These are phyloP conservation scores for Lodderomyces metapsilosis DNA, from an alignment of 1,139 yeast species.

Conservation along the genomic window DNA sequence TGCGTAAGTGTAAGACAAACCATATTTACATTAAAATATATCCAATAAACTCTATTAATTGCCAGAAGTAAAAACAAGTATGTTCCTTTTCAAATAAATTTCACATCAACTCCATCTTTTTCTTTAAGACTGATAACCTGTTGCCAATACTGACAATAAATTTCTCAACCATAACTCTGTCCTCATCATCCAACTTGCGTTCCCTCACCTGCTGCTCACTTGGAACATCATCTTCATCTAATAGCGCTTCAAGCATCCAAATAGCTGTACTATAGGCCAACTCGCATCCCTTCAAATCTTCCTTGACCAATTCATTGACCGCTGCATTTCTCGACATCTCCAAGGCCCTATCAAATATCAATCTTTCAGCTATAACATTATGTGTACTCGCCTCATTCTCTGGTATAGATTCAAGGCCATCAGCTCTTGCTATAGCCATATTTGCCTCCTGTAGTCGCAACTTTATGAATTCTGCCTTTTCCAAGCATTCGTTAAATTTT, in stretches of 20 bases:
- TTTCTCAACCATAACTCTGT: conserved; percentile 70
- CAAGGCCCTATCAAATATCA: conserved; percentile 87
- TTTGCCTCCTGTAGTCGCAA: conserved; percentile 54
- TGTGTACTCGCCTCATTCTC: background rate
- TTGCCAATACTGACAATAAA: conserved; percentile 74
- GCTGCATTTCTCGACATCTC: conserved; percentile 94
- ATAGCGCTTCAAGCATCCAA: conserved; percentile 90
- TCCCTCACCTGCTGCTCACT: conserved; percentile 15
- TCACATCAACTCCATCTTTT: conserved; percentile 27
- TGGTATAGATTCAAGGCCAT: conserved; percentile 1
- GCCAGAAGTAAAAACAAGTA: background rate
- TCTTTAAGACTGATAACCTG: conserved; percentile 59
- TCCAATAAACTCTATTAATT: background rate
- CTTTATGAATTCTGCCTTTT: conserved; percentile 78
- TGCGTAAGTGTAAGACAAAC: no score
- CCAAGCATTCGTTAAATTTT: conserved; percentile 82
- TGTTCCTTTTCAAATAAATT: background rate
- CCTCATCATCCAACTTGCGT: conserved; percentile 62
- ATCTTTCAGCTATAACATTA: conserved; percentile 68
- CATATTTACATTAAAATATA: background rate
- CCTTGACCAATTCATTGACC: conserved; percentile 75
- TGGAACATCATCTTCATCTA: conserved; percentile 52
- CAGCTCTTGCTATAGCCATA: conserved; percentile 18
- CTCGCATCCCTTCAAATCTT: conserved; percentile 78
- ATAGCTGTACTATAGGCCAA: conserved; percentile 85